Evolutionary conservation across 2,329 filamentous ascomycete species (phyloP).

Genomic region (Ilyonectria mors-panacis): DNA sequence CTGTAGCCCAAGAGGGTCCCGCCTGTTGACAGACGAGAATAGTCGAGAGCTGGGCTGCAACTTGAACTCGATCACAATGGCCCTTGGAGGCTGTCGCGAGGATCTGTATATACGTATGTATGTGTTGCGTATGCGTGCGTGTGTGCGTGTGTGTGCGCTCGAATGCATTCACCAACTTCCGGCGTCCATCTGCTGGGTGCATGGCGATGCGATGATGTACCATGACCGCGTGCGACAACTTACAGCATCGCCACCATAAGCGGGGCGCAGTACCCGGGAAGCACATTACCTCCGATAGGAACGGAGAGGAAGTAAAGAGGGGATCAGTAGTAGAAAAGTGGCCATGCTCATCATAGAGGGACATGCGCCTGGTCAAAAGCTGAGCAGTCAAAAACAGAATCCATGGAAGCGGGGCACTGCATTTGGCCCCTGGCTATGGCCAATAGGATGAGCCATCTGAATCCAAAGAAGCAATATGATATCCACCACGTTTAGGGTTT

Average conservation of each 20-base stretch:
- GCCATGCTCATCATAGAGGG: constrained; percentile 6
- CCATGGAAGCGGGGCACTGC: constrained; percentile 36
- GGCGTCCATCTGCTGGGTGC: neutral
- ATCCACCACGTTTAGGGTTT: constrained; percentile 35
- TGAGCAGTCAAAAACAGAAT: constrained; percentile 31
- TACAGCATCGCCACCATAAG: neutral
- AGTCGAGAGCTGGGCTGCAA: no score
- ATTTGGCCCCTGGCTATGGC: constrained; percentile 26
- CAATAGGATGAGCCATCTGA: constrained; percentile 39
- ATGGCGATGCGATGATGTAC: neutral
- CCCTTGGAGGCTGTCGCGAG: neutral
- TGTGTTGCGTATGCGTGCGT: neutral
- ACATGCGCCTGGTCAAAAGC: constrained; percentile 17
- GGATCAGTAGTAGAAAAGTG: constrained; percentile 16
- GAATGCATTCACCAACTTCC: neutral
- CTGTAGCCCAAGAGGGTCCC: neutral
- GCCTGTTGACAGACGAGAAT: neutral
- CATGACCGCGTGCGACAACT: neutral
- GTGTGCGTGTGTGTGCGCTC: neutral
- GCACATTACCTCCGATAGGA: neutral
- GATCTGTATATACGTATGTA: neutral
- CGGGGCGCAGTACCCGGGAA: neutral
- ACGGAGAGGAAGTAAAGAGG: constrained; percentile 1
- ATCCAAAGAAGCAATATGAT: constrained; percentile 50
- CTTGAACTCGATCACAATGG: neutral